Percentiles rank a stretch among this genome's conserved stretches.
These are phyloP conservation scores for Stropharia rugosoannulata DNA, from an alignment of 768 basidiomycete genomes.

Conservation along the genomic window DNA sequence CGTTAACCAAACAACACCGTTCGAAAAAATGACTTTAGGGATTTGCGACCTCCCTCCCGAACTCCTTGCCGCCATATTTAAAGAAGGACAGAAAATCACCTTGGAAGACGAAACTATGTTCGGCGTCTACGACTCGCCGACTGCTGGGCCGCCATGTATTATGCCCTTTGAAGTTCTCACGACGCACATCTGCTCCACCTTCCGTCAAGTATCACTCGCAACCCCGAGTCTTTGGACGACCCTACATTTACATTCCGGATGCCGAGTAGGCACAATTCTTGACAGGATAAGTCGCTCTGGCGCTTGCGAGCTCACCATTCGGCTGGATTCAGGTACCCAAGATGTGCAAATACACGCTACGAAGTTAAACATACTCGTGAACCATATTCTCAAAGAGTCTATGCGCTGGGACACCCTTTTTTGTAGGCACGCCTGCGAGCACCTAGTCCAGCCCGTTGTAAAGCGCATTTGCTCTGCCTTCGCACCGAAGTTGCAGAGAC, in stretches of 20 bases:
- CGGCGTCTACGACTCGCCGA: not conserved
- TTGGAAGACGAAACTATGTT: constrained; percentile 17
- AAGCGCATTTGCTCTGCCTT: constrained; percentile 24
- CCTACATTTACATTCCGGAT: constrained; percentile 27
- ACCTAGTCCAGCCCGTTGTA: constrained; percentile 24
- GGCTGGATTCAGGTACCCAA: constrained; percentile 22
- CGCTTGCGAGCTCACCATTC: constrained; percentile 29
- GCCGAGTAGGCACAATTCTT: constrained; percentile 18
- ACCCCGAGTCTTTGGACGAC: constrained; percentile 40
- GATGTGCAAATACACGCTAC: constrained; percentile 4
- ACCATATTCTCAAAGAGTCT: constrained; percentile 29
- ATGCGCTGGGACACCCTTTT: constrained; percentile 36
- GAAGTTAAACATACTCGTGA: constrained; percentile 22
- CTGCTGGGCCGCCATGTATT: not conserved
- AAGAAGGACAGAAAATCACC: constrained; percentile 20
- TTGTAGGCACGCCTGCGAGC: constrained; percentile 27
- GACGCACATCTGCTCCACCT: constrained; percentile 37
- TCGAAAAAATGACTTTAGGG: not conserved
- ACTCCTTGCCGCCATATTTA: constrained; percentile 31
- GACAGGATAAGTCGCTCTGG: constrained; percentile 35
- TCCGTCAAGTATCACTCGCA: constrained; percentile 36
- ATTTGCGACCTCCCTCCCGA: constrained; percentile 30
- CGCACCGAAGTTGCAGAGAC: constrained; percentile 34
- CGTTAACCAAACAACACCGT: not conserved
- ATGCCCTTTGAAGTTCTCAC: constrained; percentile 35